These are phyloP conservation scores for Aegle marmelos DNA, from an alignment of 345 rosid genomes.

Conservation along the genomic window DNA sequence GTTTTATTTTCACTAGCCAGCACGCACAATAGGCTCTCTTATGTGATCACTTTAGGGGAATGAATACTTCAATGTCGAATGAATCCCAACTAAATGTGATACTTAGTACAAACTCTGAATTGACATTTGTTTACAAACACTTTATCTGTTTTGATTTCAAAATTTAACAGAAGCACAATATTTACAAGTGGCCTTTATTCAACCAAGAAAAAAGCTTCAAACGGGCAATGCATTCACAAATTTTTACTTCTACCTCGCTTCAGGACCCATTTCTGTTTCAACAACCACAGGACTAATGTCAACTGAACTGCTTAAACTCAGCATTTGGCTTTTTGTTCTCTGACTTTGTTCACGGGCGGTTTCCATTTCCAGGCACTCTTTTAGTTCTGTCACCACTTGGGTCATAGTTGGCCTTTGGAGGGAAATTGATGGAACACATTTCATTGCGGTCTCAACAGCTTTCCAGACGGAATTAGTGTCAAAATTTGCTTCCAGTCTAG, in stretches of 20 bases:
- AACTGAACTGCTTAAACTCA: constrained; percentile 14
- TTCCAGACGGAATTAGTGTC: constrained; percentile 33
- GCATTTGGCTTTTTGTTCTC: not conserved
- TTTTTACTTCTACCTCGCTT: constrained; percentile 11
- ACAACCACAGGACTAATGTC: constrained; percentile 3
- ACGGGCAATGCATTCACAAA: not conserved
- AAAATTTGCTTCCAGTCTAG: constrained; percentile 20
- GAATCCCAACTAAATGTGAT: not conserved
- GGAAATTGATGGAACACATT: constrained; percentile 24
- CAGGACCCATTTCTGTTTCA: constrained; percentile 17
- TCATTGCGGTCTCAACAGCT: constrained; percentile 31
- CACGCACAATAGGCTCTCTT: not conserved
- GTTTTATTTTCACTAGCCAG: not conserved
- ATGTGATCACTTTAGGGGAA: not conserved
- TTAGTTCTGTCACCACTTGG: constrained; percentile 24
- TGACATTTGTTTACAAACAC: too few relatives aligned
- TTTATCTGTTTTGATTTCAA: too few relatives aligned
- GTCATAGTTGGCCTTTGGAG: constrained; percentile 33
- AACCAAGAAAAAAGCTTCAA: not conserved
- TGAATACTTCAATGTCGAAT: not conserved
- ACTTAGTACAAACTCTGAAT: too few relatives aligned
- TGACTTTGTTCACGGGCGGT: constrained; percentile 7
- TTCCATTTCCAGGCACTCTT: constrained; percentile 27
- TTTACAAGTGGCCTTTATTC: not conserved
- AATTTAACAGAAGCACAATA: not conserved